Base-by-base conservation (phyloP, 2,329 filamentous ascomycete species). In the Amphichorda felina region DNA sequence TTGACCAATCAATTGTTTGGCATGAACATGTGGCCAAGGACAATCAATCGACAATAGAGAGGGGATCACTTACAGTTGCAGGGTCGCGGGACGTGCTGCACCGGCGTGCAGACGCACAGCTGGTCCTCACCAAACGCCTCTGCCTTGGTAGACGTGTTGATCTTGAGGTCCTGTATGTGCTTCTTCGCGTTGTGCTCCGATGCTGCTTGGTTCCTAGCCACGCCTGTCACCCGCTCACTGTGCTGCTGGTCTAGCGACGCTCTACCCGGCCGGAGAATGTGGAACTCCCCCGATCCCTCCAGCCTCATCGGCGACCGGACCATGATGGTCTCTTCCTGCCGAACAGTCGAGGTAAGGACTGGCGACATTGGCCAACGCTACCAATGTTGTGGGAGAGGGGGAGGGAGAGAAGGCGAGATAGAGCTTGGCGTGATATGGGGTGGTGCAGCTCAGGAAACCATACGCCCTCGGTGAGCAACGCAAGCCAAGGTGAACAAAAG, bases 11-110 rank as follows among this genome's bases (percentile, higher is more conserved):
- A n/a, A n/a, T n/a, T n/a, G n/a, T n/a, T n/a, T n/a, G n/a, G n/a
- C n/a, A n/a, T n/a, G n/a, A n/a, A n/a, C n/a, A n/a, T n/a, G n/a
- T n/a, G n/a, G n/a, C n/a, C n/a, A n/a, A n/a, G n/a, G n/a, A n/a
- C n/a, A n/a, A n/a, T n/a, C n/a, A n/a, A n/a, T n/a, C n/a, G n/a
- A n/a, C n/a, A n/a, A n/a, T n/a, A n/a, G n/a, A n/a, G n/a, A n/a
- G n/a, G n/a, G n/a, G n/a, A n/a, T n/a, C n/a, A 60, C 70, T 57
- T 57, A 76, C 72, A 70, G 48, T 76, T 76, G 32, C 71, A 60
- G 37, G 72, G 72, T 38, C 72, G 60, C 3, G 71, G 72, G 32
- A 75, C 66, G 48, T 74, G 75, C 4, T 70, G 70, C 14, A 64
- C 61, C 30, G 68, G 68, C 10, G 68, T 64, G 46, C 72, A 76